Evolutionary conservation across 2,329 filamentous ascomycete genomes (phyloP).

Genomic region (Aspergillus candidus): DNA sequence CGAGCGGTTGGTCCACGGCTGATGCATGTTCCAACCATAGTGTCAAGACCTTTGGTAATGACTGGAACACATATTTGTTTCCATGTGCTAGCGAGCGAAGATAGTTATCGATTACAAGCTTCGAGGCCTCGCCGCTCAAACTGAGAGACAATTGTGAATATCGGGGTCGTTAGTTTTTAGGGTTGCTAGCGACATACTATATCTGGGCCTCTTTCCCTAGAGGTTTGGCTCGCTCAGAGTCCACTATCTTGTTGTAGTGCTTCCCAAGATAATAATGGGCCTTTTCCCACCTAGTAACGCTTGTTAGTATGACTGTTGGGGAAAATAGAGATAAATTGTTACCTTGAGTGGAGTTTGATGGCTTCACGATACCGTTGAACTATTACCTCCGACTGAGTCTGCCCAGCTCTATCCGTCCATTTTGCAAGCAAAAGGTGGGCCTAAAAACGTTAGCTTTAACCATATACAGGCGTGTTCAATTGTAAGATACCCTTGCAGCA

Average conservation of each 20-base stretch:
- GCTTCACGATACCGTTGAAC: constrained; percentile 78
- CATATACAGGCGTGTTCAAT: neutral
- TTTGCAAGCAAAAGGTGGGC: constrained; percentile 88
- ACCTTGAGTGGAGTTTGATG: constrained; percentile 38
- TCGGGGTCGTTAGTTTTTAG: neutral
- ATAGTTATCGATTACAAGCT: constrained; percentile 90
- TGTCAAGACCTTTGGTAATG: constrained; percentile 81
- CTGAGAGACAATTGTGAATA: constrained; percentile 29
- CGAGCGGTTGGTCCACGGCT: constrained; percentile 58
- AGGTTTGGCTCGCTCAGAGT: constrained; percentile 75
- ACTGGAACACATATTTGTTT: constrained; percentile 94
- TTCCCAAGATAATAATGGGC: constrained; percentile 95
- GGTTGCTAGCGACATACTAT: constrained; percentile 42
- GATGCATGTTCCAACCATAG: constrained; percentile 90
- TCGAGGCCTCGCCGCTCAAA: constrained; percentile 74
- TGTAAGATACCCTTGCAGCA: constrained; percentile 35
- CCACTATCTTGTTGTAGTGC: constrained; percentile 93
- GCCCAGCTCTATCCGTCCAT: constrained; percentile 93
- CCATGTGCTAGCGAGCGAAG: constrained; percentile 79
- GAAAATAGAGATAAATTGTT: neutral
- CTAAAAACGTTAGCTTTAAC: constrained; percentile 29
- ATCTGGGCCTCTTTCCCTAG: constrained; percentile 69
- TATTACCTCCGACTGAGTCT: constrained; percentile 76
- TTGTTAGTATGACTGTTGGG: constrained; percentile 1
- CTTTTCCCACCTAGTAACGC: constrained; percentile 72